phyloP scores from a whole-genome alignment of 2,329 filamentous ascomycete species.

The Fusarium odoratissimum region DNA sequence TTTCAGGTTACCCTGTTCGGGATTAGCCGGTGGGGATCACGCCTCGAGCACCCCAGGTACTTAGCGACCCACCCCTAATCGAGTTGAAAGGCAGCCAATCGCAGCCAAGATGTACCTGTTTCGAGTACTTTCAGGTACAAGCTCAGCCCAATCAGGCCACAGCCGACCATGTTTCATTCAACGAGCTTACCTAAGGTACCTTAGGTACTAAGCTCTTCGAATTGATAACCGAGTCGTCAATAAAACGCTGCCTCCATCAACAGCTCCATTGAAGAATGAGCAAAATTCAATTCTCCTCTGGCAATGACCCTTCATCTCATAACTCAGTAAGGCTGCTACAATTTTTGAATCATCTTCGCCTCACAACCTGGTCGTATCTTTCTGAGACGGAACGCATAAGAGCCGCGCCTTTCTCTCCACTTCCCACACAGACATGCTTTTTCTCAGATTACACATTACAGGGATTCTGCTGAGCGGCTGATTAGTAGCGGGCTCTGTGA shows the following conservation, averaged over 20 bases:
- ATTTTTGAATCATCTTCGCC: conserved; percentile 12
- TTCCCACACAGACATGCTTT: conserved; percentile 26
- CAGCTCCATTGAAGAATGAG: neutral
- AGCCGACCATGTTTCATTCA: neutral
- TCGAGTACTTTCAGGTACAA: conserved; percentile 31
- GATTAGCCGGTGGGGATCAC: conserved; percentile 20
- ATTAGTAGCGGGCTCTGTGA: conserved; percentile 31
- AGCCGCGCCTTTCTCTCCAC: conserved; percentile 29
- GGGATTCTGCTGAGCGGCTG: conserved; percentile 38
- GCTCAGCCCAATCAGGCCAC: conserved; percentile 19
- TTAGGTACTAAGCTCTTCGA: neutral
- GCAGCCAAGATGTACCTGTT: conserved; percentile 31
- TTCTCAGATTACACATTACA: conserved; percentile 33
- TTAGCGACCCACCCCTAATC: conserved; percentile 8
- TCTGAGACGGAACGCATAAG: conserved; percentile 32
- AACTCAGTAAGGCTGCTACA: neutral
- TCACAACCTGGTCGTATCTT: conserved; percentile 14
- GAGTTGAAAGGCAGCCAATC: conserved; percentile 25
- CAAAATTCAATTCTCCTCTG: neutral
- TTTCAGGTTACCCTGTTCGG: conserved; percentile 29
- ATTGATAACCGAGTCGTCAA: neutral
- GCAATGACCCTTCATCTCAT: neutral
- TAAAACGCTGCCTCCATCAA: neutral
- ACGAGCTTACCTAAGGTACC: neutral
- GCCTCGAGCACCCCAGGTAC: conserved; percentile 7